phyloP scores from a whole-genome alignment of 2,329 filamentous ascomycete species.

The Coniochaeta sp. region DNA sequence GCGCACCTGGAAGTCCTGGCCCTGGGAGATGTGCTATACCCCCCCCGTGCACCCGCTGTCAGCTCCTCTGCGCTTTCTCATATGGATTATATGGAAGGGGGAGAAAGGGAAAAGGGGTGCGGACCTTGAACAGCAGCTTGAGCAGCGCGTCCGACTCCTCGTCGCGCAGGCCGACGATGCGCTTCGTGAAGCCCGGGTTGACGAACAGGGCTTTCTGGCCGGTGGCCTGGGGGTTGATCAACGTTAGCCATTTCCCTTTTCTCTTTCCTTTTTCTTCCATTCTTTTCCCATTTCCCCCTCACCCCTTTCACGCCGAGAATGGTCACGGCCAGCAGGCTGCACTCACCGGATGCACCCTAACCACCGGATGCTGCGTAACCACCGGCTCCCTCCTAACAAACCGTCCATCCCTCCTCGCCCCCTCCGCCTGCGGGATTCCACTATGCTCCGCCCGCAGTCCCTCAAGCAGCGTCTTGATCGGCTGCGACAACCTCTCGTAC shows the following conservation, averaged over 20 bases:
- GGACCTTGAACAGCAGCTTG: conserved; percentile 56
- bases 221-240: conserved; percentile 12
- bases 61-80: no score
- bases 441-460: conserved; percentile 30
- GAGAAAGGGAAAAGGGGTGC: no score
- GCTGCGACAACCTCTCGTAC: conserved; percentile 27
- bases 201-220: conserved; percentile 19
- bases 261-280: no score
- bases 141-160: conserved; percentile 62
- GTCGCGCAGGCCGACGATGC: conserved; percentile 56
- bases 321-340: conserved; percentile 15
- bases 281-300: no score
- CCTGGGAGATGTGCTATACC: conserved; percentile 35
- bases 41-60: no score
- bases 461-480: conserved; percentile 27
- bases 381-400: conserved; percentile 55
- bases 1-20: conserved; percentile 62
- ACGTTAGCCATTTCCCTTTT: no score
- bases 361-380: conserved; percentile 56
- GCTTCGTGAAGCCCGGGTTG: conserved; percentile 20
- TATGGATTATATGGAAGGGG: no score
- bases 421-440: conserved; percentile 28
- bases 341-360: conserved; percentile 59
- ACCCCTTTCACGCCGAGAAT: no score
- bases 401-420: conserved; percentile 22